These are phyloP conservation scores for Phyllosticta ampelicida DNA, from an alignment of 2,329 filamentous ascomycete species.

Conservation along the genomic window DNA sequence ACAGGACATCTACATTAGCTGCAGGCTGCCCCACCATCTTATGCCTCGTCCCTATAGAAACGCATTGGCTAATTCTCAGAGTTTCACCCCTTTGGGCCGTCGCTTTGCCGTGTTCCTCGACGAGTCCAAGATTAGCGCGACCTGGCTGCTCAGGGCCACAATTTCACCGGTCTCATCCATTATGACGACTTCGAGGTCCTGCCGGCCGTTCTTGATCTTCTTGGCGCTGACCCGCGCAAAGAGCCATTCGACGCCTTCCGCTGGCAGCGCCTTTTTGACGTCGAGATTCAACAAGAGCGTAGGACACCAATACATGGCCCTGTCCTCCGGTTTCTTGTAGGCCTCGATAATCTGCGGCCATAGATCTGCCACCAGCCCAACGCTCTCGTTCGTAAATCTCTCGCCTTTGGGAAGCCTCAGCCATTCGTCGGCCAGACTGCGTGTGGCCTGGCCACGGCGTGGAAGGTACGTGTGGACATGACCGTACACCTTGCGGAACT, in stretches of 20 bases:
- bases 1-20: background rate
- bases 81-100: slow-evolving; percentile 23
- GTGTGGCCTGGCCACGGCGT: slow-evolving; percentile 31
- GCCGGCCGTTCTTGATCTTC: slow-evolving; percentile 57
- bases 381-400: slow-evolving; percentile 51
- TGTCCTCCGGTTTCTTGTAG: slow-evolving; percentile 24
- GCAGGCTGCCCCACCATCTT: background rate
- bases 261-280: slow-evolving; percentile 60
- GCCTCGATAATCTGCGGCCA: slow-evolving; percentile 55
- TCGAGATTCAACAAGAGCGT: slow-evolving; percentile 67
- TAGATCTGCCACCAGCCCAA: slow-evolving; percentile 59
- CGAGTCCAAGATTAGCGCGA: slow-evolving; percentile 52
- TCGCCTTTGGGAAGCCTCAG: slow-evolving; percentile 49
- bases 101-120: slow-evolving; percentile 50
- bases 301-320: slow-evolving; percentile 56
- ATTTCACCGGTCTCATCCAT: slow-evolving; percentile 54
- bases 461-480: slow-evolving; percentile 46
- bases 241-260: slow-evolving; percentile 61
- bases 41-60: background rate
- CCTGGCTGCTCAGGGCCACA: slow-evolving; percentile 57
- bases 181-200: slow-evolving; percentile 63
- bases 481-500: slow-evolving; percentile 39
- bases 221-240: slow-evolving; percentile 56
- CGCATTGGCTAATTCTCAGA: background rate
- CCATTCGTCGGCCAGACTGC: slow-evolving; percentile 53